Base-by-base conservation (phyloP, 345 rosid species). In the Moricandia moricandioides region DNA sequence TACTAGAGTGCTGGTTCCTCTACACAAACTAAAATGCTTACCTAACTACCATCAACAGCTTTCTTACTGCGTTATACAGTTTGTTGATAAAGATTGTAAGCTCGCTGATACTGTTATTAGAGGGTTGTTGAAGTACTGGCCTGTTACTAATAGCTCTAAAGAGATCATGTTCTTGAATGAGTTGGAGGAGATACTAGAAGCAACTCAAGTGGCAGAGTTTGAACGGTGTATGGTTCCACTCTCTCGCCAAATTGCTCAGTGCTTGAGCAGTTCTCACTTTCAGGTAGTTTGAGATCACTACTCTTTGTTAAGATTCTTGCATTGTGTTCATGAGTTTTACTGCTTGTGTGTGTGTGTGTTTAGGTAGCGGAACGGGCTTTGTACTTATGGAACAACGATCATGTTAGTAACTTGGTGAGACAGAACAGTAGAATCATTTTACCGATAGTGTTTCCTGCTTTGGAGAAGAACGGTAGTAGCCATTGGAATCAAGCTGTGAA, bases 91-190 rank as follows among this genome's bases (percentile, higher is more conserved):
- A 83, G 98, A 93, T 37, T 80, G 84, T 83, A 89, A 88, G 88
- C 97, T 93, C 63, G 89, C 92, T 3, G 97, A 93, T 76, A 83
- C 90, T 0, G 86, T 91, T 6, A 87, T 91, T 66, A 83, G 86
- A 82, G 96, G 93, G 49, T 78, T 93, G n/a, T 80, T 93, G 39
- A 93, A 93, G 84, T 93, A 88, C 74, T 93, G 97, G 98, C 98
- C 97, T 0, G 67, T 91, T 70, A 88, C 95, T 64, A 93, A 91
- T 70, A 91, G 97, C 78, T 87, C 97, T 37, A 93, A 93, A 89
- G 98, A 91, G 74, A 91, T 91, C 76, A 88, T 93, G 93, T 93
- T 91, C 85, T 84, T 93, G 47, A 86, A 84, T 76, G 98, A 89
- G 67, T 75, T 93, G 85, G 98, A 93, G 81, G 98, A 93, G 82